Conservation (phyloP, 2,329 filamentous ascomycete species). For the Xylaria sp. region DNA sequence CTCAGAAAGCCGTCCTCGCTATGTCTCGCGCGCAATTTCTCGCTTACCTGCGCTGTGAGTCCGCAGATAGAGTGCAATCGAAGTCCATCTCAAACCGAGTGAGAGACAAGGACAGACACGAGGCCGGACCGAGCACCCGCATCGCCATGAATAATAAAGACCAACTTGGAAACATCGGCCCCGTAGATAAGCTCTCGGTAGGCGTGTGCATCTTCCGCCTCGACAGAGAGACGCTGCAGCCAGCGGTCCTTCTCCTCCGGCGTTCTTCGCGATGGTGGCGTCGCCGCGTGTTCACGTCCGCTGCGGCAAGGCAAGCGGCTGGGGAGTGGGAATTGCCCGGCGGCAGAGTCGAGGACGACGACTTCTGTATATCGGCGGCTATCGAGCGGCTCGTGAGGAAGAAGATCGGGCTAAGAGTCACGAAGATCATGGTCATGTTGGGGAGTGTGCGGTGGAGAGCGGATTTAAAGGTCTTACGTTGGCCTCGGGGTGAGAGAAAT, state of each 20-base stretch:
- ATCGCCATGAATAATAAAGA: background rate
- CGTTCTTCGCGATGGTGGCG: slow-evolving; percentile 33
- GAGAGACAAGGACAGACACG: background rate
- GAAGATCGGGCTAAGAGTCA: slow-evolving; percentile 44
- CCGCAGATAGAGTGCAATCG: background rate
- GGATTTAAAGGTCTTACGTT: slow-evolving; percentile 40
- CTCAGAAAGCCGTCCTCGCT: slow-evolving; percentile 46
- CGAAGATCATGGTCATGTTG: slow-evolving; percentile 43
- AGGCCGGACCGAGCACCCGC: background rate
- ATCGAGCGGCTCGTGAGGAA: slow-evolving; percentile 44
- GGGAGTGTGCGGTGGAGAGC: slow-evolving; percentile 37
- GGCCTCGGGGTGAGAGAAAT: slow-evolving; percentile 31
- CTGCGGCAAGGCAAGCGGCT: background rate
- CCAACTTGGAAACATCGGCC: background rate
- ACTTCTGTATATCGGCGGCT: slow-evolving; percentile 48
- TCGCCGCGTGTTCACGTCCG: slow-evolving; percentile 7
- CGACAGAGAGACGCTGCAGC: slow-evolving; percentile 42
- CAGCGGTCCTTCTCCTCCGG: slow-evolving; percentile 45
- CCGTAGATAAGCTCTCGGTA: slow-evolving; percentile 41
- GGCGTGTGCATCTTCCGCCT: slow-evolving; percentile 48
- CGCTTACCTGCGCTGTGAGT: slow-evolving; percentile 28
- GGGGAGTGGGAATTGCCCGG: slow-evolving; percentile 46
- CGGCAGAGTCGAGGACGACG: slow-evolving; percentile 43
- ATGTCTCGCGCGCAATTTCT: slow-evolving; percentile 49
- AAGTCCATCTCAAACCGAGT: background rate